phyloP scores from a whole-genome alignment of 805 yeast genomes.

The Blastobotrys muscicola region DNA sequence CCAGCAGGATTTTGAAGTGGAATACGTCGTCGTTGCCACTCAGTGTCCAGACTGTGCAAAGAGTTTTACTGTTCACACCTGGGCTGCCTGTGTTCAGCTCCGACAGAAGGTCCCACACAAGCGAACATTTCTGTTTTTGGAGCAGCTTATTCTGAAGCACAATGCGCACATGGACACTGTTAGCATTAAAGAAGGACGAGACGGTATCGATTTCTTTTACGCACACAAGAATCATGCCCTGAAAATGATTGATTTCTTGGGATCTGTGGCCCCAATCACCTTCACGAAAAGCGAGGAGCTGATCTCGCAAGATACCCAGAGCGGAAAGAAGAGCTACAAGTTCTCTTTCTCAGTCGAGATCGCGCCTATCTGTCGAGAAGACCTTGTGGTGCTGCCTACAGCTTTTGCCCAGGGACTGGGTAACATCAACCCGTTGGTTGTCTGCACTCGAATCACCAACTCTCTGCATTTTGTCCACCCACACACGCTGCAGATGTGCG shows the following conservation, averaged over 20 bases:
- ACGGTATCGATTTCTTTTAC: constrained; percentile 88
- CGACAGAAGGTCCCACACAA: constrained; percentile 94
- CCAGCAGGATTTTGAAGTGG: constrained; percentile 89
- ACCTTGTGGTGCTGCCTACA: constrained; percentile 76
- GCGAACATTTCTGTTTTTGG: constrained; percentile 85
- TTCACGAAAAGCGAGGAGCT: constrained; percentile 80
- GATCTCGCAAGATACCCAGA: constrained; percentile 79
- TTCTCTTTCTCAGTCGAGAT: constrained; percentile 85
- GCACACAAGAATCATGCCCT: constrained; percentile 82
- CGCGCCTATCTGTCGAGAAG: constrained; percentile 91
- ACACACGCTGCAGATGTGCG: constrained; percentile 65
- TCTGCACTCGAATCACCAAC: constrained; percentile 75
- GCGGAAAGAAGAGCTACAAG: constrained; percentile 79
- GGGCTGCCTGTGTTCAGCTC: constrained; percentile 95
- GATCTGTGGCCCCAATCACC: constrained; percentile 72
- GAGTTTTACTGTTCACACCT: constrained; percentile 83
- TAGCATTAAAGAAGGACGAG: constrained; percentile 78
- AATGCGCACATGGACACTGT: constrained; percentile 89
- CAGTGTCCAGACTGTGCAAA: constrained; percentile 98
- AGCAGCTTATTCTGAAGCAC: constrained; percentile 83
- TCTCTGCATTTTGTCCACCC: constrained; percentile 77
- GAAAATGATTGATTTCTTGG: constrained; percentile 82
- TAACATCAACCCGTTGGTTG: constrained; percentile 64
- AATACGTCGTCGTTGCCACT: constrained; percentile 87
- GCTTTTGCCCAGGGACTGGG: constrained; percentile 74